Base-by-base conservation (phyloP, 2,329 filamentous ascomycete genomes). In the Lecanicillium sp. region DNA sequence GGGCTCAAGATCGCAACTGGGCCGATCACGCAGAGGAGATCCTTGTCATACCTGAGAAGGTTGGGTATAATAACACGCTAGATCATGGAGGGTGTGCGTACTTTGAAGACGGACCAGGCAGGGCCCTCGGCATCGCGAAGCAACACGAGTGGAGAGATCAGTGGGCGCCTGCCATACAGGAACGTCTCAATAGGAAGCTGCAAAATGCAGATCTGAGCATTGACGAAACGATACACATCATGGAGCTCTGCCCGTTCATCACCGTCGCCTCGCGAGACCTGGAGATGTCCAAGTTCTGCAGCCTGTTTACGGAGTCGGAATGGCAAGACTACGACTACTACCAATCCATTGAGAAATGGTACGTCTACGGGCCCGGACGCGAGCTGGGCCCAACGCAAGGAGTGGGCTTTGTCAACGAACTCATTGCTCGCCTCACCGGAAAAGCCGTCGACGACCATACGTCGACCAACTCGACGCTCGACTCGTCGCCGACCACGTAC, bases 211-310 rank as follows among this genome's bases (percentile, higher is more conserved):
- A 83, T 44, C 58, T 95, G 30, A 75, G 72, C 3, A 54, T 68
- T 11, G 53, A 64, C 1, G 79, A 90, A 25, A 76, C 79, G 1
- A 66, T 88, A 41, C 74, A 72, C 41, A 57, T 96, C 25, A 95
- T 96, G 87, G 87, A 95, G 51, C 68, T 95, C 44, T 96, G 89
- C 53, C 81, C 89, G 0, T 95, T 87, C 62, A 74, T 83, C 49
- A 90, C 86, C 0, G 78, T 94, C n/a, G 78, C 81, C 8, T 68
- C 75, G 5, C 53, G 61, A 0, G 61, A 71, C 3, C 46, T 42
- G 1, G 49, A 46, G 2, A 57, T 82, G 9, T 87, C 87, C 0
- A 64, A 68, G 0, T 94, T 95, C 61, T 96, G 89, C 60, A 55
- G 57, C 12, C 67, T 95, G 18, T 95, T 95, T 62, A 80, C 75